Base-by-base conservation (phyloP, 257 asterid genomes). In the Fraxinus anomala region DNA sequence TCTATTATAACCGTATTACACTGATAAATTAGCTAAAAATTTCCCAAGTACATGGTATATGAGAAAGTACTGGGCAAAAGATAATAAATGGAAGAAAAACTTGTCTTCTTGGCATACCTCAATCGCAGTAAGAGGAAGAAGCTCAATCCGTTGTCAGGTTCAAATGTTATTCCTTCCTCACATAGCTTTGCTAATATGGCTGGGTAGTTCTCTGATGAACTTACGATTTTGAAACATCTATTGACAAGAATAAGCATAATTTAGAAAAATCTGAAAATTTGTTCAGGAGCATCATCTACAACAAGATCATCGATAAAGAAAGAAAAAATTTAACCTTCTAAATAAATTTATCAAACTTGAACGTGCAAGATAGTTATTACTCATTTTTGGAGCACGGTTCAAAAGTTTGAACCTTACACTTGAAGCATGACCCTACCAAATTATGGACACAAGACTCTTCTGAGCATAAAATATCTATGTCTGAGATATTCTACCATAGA, bases 141-240 rank as follows among this genome's bases (percentile, higher is more conserved):
- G 95, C 90, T 93, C 99, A 34, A 92, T 36, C 98, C 99, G 70
- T 84, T 87, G 85, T 93, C 98, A 37, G 96, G 87, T 82, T 89
- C 96, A 71, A 87, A 93, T 26, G 89, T 21, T 72, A 95, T 87
- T 88, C 93, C 97, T 88, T 89, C 97, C 54, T 90, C 96, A 8
- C 91, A 86, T 63, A 91, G 85, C 80, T 87, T 93, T 51, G 89
- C 76, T 81, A 93, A 79, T 82, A 95, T 83, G 77, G 74, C 74
- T 17, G 92, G 11, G 87, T 90, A 95, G 83, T 90, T 90, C 28
- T 91, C 97, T 79, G 89, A 17, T 72, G 98, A 89, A 86, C 93
- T 85, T 69, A 93, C 86, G 13, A 93, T 87, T 76, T 91, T 95
- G 63, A 83, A 91, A 84, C 70, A 82, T 65, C 99, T 92, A 68